Conservation (phyloP, 768 basidiomycete species). For the Clitopilus passeckerianus region DNA sequence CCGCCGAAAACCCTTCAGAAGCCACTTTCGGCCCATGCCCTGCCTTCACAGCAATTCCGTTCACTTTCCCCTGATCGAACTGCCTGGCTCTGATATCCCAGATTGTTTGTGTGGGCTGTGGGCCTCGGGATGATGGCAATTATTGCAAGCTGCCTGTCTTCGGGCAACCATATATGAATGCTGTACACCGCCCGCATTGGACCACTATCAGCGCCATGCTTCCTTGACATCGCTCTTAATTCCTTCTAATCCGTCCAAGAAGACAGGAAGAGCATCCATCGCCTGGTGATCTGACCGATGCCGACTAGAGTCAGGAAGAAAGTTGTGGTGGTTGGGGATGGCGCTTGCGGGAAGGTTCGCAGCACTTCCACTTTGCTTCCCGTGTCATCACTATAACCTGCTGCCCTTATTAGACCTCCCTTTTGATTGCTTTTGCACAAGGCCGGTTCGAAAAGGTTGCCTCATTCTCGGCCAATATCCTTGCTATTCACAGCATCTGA, state of each 20-base stretch:
- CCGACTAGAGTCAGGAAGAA: conserved; percentile 3
- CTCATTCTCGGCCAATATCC: neutral
- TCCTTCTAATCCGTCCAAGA: neutral
- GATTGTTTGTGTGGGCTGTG: neutral
- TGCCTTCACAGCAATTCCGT: neutral
- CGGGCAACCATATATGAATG: neutral
- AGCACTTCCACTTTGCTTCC: neutral
- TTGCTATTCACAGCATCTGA: neutral
- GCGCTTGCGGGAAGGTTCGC: conserved; percentile 13
- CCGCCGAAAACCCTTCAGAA: too few relatives aligned
- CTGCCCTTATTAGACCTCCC: neutral
- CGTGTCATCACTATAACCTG: neutral
- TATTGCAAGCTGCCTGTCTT: neutral
- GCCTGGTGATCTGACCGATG: neutral
- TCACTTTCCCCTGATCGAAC: neutral
- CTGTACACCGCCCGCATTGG: neutral
- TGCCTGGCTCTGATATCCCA: neutral
- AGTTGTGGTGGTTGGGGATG: conserved; percentile 13
- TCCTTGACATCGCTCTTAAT: neutral
- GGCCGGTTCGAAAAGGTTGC: neutral
- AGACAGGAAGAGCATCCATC: neutral
- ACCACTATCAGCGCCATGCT: neutral
- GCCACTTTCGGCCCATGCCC: neutral
- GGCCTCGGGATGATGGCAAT: neutral
- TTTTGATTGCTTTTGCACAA: neutral